Percentiles rank a stretch among this genome's conserved stretches.
Conservation (phyloP, 2,329 filamentous ascomycete genomes). For the Fusarium graminum region DNA sequence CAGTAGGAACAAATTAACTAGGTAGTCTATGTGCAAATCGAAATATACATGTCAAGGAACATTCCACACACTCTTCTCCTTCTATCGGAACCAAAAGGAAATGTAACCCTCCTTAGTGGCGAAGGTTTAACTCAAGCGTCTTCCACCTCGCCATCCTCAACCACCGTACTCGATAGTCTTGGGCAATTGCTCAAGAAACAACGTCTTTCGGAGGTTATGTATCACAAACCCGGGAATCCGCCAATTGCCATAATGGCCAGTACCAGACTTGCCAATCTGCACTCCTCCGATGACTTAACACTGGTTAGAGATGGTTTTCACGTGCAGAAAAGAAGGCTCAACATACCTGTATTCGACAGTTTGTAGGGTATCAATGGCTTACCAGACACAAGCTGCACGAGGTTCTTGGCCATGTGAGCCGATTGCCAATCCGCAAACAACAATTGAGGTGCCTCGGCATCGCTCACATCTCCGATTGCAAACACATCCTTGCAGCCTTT, state of each 20-base stretch:
- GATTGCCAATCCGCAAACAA: conserved; percentile 5
- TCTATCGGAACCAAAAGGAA: no score
- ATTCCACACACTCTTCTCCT: no score
- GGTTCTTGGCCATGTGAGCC: conserved; percentile 7
- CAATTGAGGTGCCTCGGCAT: neutral
- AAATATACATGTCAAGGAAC: no score
- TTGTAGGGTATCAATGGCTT: conserved; percentile 5
- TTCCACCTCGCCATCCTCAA: neutral
- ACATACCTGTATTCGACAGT: neutral
- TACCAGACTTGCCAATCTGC: conserved; percentile 8
- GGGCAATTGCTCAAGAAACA: conserved; percentile 5
- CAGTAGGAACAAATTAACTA: neutral
- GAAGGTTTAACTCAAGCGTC: no score
- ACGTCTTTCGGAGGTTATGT: neutral
- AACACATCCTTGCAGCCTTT: neutral
- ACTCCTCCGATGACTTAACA: neutral
- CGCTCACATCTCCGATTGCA: conserved; percentile 3
- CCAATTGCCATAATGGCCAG: conserved; percentile 5
- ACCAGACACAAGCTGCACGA: neutral
- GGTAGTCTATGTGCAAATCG: no score
- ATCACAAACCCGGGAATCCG: conserved; percentile 1
- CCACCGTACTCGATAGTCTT: conserved; percentile 1
- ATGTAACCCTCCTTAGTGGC: no score
- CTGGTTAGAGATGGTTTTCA: neutral
- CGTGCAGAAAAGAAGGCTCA: no score